Base-by-base conservation (phyloP, 345 rosid genomes). In the Anastatica hierochuntica region DNA sequence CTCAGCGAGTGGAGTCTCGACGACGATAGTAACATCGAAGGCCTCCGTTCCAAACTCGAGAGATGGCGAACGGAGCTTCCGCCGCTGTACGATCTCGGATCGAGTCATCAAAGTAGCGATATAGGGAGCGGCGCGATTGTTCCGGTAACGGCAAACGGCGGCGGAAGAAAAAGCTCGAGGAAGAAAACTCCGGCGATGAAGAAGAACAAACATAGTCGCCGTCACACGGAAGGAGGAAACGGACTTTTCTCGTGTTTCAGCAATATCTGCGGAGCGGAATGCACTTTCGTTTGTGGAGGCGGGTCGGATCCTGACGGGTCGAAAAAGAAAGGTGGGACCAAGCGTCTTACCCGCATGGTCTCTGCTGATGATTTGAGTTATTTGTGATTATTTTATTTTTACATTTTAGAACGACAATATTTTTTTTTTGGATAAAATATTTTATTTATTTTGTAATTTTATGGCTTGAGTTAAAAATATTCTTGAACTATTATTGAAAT, bases 61-160 rank as follows among this genome's bases (percentile, higher is more conserved):
- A 57, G 95, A 24, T 90, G 96, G 98, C 58, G 84, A 29, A 64
- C 82, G 13, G 98, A 90, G 69, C 59, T 83, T 2, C 94, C 95
- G 1, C 77, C 87, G n/a, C 45, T 74, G 3, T 84, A 79, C 21
- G 88, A 83, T 62, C 41, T 62, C 0, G 74, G 81, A 14, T 56
- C 84, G 2, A 78, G 79, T 41, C 71, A 53, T 1, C 47, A 55
- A 4, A 65, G 74, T 0, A 74, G 71, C 11, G 42, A 59, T 31
- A 33, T 24, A 26, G 56, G 45, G 0, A 49, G 54, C 6, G 37
- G 33, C 0, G 47, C 62, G 16, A 58, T 36, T 1, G 70, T 58
- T 43, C 60, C 59, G 0, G 59, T n/a, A 2, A 5, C 52, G 33
- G 55, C 15, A 6, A 55, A 26, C 7, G 50, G 43, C 26, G 56